Percentiles rank a stretch among this genome's conserved stretches.
phyloP scores from a whole-genome alignment of 2,329 filamentous ascomycete species.

The Ilyonectria destructans region DNA sequence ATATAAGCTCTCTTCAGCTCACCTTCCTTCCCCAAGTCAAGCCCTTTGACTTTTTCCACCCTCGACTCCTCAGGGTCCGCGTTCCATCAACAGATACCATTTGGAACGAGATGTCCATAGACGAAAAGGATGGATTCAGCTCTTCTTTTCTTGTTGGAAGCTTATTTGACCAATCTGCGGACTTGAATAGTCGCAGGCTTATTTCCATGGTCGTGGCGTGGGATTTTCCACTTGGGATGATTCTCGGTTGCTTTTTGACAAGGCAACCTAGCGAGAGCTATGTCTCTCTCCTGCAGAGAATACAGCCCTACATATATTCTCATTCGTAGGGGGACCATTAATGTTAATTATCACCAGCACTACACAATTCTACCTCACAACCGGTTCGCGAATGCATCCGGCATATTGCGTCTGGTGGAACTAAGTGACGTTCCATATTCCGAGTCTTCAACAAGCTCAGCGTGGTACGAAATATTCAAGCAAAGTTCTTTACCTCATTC shows the following conservation, averaged over 20 bases:
- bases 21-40: neutral
- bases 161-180: neutral
- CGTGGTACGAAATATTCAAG: no score
- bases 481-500: no score
- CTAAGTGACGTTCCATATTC: no score
- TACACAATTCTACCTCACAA: no score
- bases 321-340: no score
- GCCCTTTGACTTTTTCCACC: neutral
- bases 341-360: no score
- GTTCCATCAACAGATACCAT: neutral
- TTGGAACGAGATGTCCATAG: neutral
- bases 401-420: no score
- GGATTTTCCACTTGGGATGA: neutral
- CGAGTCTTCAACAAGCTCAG: no score
- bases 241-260: neutral
- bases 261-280: neutral
- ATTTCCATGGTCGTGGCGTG: neutral
- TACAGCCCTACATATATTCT: neutral
- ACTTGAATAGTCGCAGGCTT: neutral
- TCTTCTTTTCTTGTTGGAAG: neutral
- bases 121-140: neutral
- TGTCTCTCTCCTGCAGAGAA: neutral
- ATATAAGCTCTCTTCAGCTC: neutral
- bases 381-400: no score
- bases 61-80: neutral